These are phyloP conservation scores for Sordariomycetes sp. DNA, from an alignment of 2,329 filamentous ascomycete genomes.

Conservation along the genomic window DNA sequence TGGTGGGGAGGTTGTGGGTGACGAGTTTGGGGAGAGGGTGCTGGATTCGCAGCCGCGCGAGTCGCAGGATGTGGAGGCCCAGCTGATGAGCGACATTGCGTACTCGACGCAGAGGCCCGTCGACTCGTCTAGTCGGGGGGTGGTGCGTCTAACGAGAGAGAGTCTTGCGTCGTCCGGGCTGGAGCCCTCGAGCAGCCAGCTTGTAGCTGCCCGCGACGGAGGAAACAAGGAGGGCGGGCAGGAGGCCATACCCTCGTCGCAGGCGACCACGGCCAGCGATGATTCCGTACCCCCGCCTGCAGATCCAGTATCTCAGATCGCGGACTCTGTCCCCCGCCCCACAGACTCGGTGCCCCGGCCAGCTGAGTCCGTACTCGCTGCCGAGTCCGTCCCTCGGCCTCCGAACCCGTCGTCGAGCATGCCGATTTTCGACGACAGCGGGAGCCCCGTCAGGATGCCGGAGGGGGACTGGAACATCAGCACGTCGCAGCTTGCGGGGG, in stretches of 20 bases:
- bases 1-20: constrained; percentile 12
- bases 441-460: constrained; percentile 10
- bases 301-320: constrained; percentile 5
- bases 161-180: background rate
- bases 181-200: background rate
- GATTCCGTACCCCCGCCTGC: constrained; percentile 12
- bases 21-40: constrained; percentile 8
- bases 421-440: constrained; percentile 10
- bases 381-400: constrained; percentile 12
- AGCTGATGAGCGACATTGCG: constrained; percentile 31
- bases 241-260: constrained; percentile 18
- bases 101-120: constrained; percentile 19
- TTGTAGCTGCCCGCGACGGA: background rate
- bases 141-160: background rate
- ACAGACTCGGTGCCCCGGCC: constrained; percentile 9
- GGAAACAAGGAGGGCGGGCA: constrained; percentile 6
- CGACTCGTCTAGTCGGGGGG: background rate
- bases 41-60: constrained; percentile 17
- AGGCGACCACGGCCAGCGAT: constrained; percentile 28
- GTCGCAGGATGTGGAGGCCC: constrained; percentile 38
- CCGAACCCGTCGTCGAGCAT: constrained; percentile 11
- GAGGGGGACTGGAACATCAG: constrained; percentile 11
- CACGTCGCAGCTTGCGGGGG: constrained; percentile 34
- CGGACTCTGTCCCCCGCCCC: too few relatives aligned
- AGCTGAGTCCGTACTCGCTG: too few relatives aligned